A percentile compares a stretch with the other conserved stretches of the same genome.
Conservation (phyloP, 805 yeast genomes). For the Sporopachydermia quercuum region DNA sequence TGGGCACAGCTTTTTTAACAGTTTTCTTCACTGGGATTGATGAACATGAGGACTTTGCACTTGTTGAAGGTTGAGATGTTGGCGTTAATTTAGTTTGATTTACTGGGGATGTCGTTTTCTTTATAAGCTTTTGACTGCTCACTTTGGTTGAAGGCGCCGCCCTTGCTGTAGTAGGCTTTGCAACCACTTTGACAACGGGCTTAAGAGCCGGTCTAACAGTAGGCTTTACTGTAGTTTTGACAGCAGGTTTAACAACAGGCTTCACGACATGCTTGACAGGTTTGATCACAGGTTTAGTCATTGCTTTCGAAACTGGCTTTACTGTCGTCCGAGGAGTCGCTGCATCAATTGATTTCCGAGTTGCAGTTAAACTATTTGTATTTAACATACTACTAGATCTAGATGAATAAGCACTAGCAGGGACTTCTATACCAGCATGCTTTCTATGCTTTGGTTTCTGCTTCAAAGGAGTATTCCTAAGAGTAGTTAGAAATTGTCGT, state of each 20-base stretch:
- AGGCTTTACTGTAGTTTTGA: neutral
- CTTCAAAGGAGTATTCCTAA: neutral
- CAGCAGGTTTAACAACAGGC: neutral
- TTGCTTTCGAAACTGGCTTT: too few relatives aligned
- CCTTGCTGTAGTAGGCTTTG: neutral
- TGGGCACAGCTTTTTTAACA: too few relatives aligned
- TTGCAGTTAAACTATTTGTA: neutral
- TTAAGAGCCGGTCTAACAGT: constrained; percentile 1
- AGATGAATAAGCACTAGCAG: neutral
- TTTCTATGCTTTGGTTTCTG: neutral
- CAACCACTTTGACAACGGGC: neutral
- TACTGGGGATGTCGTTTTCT: neutral
- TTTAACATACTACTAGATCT: neutral
- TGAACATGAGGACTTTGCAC: too few relatives aligned
- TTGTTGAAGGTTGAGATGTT: too few relatives aligned
- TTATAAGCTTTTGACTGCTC: too few relatives aligned
- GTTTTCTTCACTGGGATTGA: too few relatives aligned
- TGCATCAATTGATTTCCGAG: neutral
- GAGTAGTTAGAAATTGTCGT: neutral
- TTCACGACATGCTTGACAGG: neutral
- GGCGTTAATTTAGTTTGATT: too few relatives aligned
- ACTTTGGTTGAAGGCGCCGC: too few relatives aligned
- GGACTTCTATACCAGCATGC: neutral
- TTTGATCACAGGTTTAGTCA: neutral
- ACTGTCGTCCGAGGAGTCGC: neutral